phyloP scores from a whole-genome alignment of 2,329 filamentous ascomycete genomes.

The Colletotrichum shisoi region DNA sequence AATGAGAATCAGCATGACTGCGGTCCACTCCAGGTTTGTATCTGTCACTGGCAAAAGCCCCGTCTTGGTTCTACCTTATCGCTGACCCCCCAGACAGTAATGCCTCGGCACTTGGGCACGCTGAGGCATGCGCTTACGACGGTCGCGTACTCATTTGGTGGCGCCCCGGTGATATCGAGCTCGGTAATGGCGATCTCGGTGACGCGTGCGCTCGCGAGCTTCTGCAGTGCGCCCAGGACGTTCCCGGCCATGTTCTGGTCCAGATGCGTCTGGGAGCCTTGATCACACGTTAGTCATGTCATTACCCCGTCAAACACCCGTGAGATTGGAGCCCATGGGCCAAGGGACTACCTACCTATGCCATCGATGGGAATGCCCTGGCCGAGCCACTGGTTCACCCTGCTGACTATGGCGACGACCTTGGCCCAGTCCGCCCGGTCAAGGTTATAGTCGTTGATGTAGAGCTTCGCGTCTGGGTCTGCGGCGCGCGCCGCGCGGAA shows the following conservation, averaged over 20 bases:
- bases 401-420: constrained; percentile 59
- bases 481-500: constrained; percentile 72
- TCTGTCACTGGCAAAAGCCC: not conserved
- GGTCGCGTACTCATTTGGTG: constrained; percentile 63
- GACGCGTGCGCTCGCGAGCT: constrained; percentile 58
- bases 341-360: constrained; percentile 52
- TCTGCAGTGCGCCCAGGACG: constrained; percentile 59
- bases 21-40: no score
- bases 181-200: constrained; percentile 71
- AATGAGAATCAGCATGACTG: not conserved
- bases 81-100: constrained; percentile 68
- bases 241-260: constrained; percentile 53
- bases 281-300: not conserved
- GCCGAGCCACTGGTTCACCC: constrained; percentile 70
- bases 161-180: constrained; percentile 70
- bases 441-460: constrained; percentile 79
- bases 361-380: constrained; percentile 71
- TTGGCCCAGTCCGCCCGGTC: constrained; percentile 69
- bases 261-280: constrained; percentile 64
- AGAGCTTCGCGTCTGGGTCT: constrained; percentile 73
- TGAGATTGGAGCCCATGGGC: no score
- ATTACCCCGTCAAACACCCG: not conserved
- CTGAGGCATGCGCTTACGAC: constrained; percentile 66
- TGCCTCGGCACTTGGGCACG: constrained; percentile 67
- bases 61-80: constrained; percentile 51